These are phyloP conservation scores for Tetracladium setigerum DNA, from an alignment of 495 filamentous ascomycete genomes.

Conservation along the genomic window DNA sequence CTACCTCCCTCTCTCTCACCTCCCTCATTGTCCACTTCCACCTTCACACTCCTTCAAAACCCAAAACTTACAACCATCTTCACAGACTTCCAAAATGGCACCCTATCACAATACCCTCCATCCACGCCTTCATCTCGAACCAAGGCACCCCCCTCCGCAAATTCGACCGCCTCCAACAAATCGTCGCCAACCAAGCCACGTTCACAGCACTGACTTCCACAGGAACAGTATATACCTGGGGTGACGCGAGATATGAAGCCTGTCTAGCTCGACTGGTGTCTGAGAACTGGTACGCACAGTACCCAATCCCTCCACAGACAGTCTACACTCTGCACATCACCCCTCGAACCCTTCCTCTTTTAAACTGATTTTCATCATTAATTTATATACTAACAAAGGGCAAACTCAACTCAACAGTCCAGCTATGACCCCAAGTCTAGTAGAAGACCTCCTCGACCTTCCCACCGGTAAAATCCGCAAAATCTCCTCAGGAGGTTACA, in stretches of 20 bases:
- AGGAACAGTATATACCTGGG: constrained; percentile 52
- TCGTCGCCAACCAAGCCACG: constrained; percentile 41
- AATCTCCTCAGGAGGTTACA: constrained; percentile 46
- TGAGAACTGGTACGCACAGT: constrained; percentile 21
- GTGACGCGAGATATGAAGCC: constrained; percentile 45
- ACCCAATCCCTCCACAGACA: background rate
- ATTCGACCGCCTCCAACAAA: constrained; percentile 23
- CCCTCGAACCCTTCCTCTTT: background rate
- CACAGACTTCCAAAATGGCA: background rate
- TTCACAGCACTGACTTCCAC: constrained; percentile 42
- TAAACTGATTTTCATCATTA: background rate
- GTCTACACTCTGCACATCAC: too few species aligned
- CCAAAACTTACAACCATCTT: background rate
- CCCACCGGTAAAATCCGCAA: constrained; percentile 43
- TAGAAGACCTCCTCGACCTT: constrained; percentile 42
- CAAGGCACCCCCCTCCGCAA: constrained; percentile 8
- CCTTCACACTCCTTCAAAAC: background rate
- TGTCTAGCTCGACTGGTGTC: constrained; percentile 38
- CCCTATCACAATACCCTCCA: constrained; percentile 3
- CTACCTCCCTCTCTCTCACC: background rate
- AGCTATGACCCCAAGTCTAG: constrained; percentile 31
- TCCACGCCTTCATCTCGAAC: constrained; percentile 18
- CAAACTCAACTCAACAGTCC: constrained; percentile 18
- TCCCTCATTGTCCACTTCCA: too few species aligned
- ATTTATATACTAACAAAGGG: constrained; percentile 10